A percentile compares a stretch with the other conserved stretches of the same genome.
Evolutionary conservation across 2,329 filamentous ascomycete species (phyloP).

Genomic region (Blastomyces gilchristii): DNA sequence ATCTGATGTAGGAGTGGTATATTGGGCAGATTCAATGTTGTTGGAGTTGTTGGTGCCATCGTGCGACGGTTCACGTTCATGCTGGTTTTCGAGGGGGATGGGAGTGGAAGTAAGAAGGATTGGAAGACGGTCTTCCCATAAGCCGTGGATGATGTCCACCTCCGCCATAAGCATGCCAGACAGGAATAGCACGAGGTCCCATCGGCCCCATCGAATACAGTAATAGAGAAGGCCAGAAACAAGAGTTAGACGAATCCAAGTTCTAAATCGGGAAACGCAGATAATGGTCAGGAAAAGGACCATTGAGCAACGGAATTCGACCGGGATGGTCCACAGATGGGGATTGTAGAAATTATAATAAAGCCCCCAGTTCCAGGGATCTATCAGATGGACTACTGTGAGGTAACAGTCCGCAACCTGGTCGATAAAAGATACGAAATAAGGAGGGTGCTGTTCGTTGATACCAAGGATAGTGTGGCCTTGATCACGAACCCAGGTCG

Average conservation of each 20-base stretch:
- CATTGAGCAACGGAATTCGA: slow-evolving; percentile 38
- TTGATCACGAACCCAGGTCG: slow-evolving; percentile 26
- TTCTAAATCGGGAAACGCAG: slow-evolving; percentile 29
- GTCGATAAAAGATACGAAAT: slow-evolving; percentile 23
- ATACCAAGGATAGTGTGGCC: slow-evolving; percentile 32
- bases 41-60: slow-evolving; percentile 3
- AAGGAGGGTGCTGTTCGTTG: slow-evolving; percentile 36
- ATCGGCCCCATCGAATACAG: slow-evolving; percentile 35
- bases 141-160: slow-evolving; percentile 32
- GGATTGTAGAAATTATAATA: slow-evolving; percentile 38
- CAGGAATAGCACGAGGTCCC: slow-evolving; percentile 36
- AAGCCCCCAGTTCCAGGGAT: slow-evolving; percentile 31
- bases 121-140: slow-evolving; percentile 22
- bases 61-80: not conserved
- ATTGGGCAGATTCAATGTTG: slow-evolving; percentile 15
- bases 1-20: slow-evolving; percentile 6
- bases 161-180: slow-evolving; percentile 37
- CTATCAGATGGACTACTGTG: slow-evolving; percentile 27
- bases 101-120: not conserved
- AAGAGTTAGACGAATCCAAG: slow-evolving; percentile 26
- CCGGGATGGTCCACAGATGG: slow-evolving; percentile 39
- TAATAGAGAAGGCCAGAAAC: slow-evolving; percentile 29
- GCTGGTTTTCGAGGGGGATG: not conserved
- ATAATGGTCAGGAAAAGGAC: slow-evolving; percentile 35
- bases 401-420: slow-evolving; percentile 31